Evolutionary conservation across 768 basidiomycete species (phyloP), one percentile per base, ranked within the genome.

Genomic region (Sistotremastrum niveocremeum): DNA sequence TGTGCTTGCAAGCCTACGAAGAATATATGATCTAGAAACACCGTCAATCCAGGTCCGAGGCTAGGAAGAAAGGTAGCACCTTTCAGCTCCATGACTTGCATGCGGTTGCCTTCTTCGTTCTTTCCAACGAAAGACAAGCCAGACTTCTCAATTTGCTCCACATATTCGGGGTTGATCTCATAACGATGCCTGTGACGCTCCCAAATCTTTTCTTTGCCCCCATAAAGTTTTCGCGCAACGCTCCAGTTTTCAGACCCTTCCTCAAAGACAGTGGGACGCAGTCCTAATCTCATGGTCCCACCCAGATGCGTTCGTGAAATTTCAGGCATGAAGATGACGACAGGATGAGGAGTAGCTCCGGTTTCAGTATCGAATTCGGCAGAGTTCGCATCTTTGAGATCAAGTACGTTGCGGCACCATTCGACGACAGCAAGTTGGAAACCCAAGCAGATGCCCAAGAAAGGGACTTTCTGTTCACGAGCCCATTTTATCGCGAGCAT

Each of bases 281-380:
- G 71, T 28, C 95, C 95, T n/a, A 97, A 76, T 8, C 95, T 82
- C 95, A 99, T 99, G n/a, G 94, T 99, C 20, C 95, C 95, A 44
- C 95, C 95, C 78, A 98, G 89, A 52, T 98, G 91, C 8, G 93
- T 97, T 60, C 83, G 84, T 7, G 90, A 95, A 54, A 99, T 87
- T 61, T 99, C 95, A 11, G 95, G 95, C 95, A 99, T 99, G 74
- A 93, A 98, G 54, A 98, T 73, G 63, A 97, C 71, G 46, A 91
- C 71, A 2, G 68, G 70, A 50, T 65, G 54, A 9, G 60, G 54
- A 7, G 58, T 57, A 4, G 54, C 50, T 0, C 84, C 85, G 2
- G 80, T 67, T 1, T 75, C 62, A 3, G 74, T 57, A 37, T 72
- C 63, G 54, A 98, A 85, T 62, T 99, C 94, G 32, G 77, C 65